Evolutionary conservation across 2,329 filamentous ascomycete species (phyloP).

Genomic region (Neonectria ditissima): DNA sequence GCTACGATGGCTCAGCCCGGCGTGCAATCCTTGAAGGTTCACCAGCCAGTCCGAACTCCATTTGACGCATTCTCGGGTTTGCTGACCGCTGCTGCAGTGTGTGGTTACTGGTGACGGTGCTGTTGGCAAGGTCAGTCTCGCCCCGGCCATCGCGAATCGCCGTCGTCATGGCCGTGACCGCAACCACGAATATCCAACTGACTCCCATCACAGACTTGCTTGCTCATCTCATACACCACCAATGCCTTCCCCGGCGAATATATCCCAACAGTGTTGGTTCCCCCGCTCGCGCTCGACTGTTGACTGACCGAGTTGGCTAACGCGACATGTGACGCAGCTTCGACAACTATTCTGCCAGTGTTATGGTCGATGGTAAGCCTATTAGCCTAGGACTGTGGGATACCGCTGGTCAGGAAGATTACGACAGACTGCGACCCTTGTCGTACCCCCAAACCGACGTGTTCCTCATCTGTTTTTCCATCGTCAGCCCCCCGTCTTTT

Average conservation of each 20-base stretch:
- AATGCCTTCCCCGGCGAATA: constrained; percentile 99
- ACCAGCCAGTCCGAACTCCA: constrained; percentile 35
- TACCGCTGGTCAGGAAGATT: constrained; percentile 98
- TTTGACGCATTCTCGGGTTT: constrained; percentile 39
- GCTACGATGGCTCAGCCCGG: constrained; percentile 78
- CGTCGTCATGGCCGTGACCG: constrained; percentile 5
- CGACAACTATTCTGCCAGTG: constrained; percentile 98
- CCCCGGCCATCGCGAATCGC: constrained; percentile 12
- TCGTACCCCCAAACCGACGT: constrained; percentile 99
- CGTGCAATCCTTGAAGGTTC: constrained; percentile 92
- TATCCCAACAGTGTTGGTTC: constrained; percentile 94
- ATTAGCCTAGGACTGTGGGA: constrained; percentile 98
- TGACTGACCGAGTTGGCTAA: constrained; percentile 9
- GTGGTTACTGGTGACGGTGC: constrained; percentile 99
- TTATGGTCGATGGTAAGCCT: constrained; percentile 98
- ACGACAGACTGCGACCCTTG: constrained; percentile 92
- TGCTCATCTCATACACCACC: constrained; percentile 98
- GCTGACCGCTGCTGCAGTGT: constrained; percentile 71
- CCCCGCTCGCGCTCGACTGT: constrained; percentile 16
- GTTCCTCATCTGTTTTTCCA: constrained; percentile 98
- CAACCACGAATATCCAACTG: constrained; percentile 39
- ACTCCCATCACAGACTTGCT: constrained; percentile 79
- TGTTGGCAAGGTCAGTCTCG: constrained; percentile 84
- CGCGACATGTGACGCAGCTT: constrained; percentile 69
- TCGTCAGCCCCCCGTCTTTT: constrained; percentile 96